A percentile compares a stretch with the other conserved stretches of the same genome.
These are phyloP conservation scores for Ambrosia hybrid DNA, from an alignment of 140 eudicot genomes.

Conservation along the genomic window DNA sequence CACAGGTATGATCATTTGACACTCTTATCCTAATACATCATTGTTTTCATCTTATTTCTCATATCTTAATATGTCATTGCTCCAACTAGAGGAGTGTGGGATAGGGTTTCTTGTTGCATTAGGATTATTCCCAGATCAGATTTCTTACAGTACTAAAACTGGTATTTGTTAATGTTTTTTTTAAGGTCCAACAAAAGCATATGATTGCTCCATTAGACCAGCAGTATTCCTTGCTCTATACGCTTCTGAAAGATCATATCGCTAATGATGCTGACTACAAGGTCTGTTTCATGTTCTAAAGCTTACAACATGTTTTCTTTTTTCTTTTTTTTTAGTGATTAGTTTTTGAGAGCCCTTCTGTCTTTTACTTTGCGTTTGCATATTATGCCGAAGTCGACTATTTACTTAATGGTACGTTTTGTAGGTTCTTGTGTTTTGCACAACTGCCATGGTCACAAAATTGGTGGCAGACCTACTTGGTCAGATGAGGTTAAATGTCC, in stretches of 20 bases:
- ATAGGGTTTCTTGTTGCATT: too few relatives aligned
- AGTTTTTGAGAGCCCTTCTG: too few relatives aligned
- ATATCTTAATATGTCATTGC: too few relatives aligned
- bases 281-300: slow-evolving; percentile 41
- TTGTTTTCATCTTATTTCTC: too few relatives aligned
- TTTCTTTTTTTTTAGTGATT: background rate
- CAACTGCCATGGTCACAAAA: slow-evolving; percentile 97
- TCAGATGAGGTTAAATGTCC: slow-evolving; percentile 75
- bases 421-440: slow-evolving; percentile 96
- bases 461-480: slow-evolving; percentile 81
- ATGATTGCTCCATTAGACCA: slow-evolving; percentile 81
- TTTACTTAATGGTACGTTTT: slow-evolving; percentile 7
- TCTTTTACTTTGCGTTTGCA: too few relatives aligned
- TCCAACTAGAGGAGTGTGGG: too few relatives aligned
- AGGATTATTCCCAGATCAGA: too few relatives aligned
- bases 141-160: background rate
- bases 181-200: slow-evolving; percentile 83
- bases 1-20: slow-evolving; percentile 56
- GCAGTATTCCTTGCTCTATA: slow-evolving; percentile 71
- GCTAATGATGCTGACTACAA: slow-evolving; percentile 78
- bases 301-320: slow-evolving; percentile 4
- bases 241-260: slow-evolving; percentile 78
- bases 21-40: background rate
- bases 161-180: slow-evolving; percentile 20
- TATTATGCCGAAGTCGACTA: too few relatives aligned